These are phyloP conservation scores for Silene conica DNA, from an alignment of 148 eudicot genomes.

Conservation along the genomic window DNA sequence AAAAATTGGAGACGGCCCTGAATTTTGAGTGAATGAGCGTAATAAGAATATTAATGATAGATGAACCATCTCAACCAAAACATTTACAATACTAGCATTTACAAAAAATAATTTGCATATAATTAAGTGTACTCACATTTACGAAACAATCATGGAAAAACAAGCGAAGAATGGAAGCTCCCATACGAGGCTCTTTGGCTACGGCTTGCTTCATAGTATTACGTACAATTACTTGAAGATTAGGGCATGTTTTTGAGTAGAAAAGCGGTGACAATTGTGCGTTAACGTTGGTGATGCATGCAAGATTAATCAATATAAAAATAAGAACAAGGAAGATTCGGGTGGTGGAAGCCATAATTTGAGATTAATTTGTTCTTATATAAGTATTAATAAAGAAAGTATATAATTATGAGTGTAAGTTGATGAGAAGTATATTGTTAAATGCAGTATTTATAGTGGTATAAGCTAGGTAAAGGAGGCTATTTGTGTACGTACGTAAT, in stretches of 20 bases:
- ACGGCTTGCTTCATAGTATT: conserved; percentile 29
- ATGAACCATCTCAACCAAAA: too few species aligned
- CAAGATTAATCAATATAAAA: conserved; percentile 8
- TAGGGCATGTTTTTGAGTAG: conserved; percentile 33
- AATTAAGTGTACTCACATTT: conserved; percentile 19
- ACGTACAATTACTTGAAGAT: conserved; percentile 22
- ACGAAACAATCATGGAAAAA: conserved; percentile 41
- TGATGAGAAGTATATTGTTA: conserved; percentile 8
- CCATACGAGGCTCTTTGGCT: conserved; percentile 28
- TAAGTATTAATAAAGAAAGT: background rate
- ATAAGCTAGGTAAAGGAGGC: background rate
- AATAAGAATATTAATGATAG: too few species aligned
- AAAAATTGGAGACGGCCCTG: too few species aligned
- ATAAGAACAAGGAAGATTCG: background rate
- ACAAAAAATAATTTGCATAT: too few species aligned
- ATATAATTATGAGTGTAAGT: background rate
- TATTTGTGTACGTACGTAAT: background rate
- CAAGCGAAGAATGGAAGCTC: conserved; percentile 35
- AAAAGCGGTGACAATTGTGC: conserved; percentile 31
- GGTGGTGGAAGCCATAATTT: conserved; percentile 6
- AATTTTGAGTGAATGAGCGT: too few species aligned
- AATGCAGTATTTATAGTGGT: conserved; percentile 1
- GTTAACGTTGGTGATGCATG: conserved; percentile 11
- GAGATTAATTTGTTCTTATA: too few species aligned
- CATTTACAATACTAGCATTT: too few species aligned